A percentile compares a stretch with the other conserved stretches of the same genome.
phyloP scores from a whole-genome alignment of 2,329 filamentous ascomycete genomes.

The Fusarium caatingaense region DNA sequence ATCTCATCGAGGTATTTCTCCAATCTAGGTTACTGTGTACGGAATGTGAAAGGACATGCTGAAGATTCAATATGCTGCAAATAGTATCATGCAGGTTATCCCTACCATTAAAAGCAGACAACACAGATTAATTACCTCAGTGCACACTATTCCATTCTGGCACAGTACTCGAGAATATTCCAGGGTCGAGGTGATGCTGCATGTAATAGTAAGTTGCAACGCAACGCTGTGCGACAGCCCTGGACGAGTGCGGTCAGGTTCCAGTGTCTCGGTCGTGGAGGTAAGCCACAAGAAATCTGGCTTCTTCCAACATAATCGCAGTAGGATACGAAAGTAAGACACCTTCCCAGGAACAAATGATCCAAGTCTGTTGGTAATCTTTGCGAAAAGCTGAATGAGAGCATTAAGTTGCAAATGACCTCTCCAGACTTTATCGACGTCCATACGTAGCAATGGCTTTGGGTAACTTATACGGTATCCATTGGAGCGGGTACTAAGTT shows the following conservation, averaged over 20 bases:
- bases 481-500: neutral
- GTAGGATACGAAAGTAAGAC: slow-evolving; percentile 4
- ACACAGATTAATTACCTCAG: slow-evolving; percentile 2
- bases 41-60: slow-evolving; percentile 14
- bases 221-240: slow-evolving; percentile 28
- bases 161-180: slow-evolving; percentile 9
- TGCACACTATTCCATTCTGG: slow-evolving; percentile 17
- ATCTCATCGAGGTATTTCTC: slow-evolving; percentile 23
- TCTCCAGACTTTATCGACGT: neutral
- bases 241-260: slow-evolving; percentile 33
- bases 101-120: slow-evolving; percentile 29
- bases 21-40: slow-evolving; percentile 15
- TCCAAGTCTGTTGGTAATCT: neutral
- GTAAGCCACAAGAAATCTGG: slow-evolving; percentile 36
- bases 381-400: neutral
- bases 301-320: slow-evolving; percentile 11
- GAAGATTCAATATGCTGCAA: slow-evolving; percentile 11
- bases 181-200: slow-evolving; percentile 24
- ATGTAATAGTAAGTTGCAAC: slow-evolving; percentile 16
- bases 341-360: neutral
- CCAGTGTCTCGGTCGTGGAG: slow-evolving; percentile 40
- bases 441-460: neutral
- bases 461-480: neutral
- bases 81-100: slow-evolving; percentile 36
- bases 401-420: neutral